A percentile compares a stretch with the other conserved stretches of the same genome.
Evolutionary conservation across 192 early-diverging fungal species (phyloP).

Genomic region (Podila minutissima): DNA sequence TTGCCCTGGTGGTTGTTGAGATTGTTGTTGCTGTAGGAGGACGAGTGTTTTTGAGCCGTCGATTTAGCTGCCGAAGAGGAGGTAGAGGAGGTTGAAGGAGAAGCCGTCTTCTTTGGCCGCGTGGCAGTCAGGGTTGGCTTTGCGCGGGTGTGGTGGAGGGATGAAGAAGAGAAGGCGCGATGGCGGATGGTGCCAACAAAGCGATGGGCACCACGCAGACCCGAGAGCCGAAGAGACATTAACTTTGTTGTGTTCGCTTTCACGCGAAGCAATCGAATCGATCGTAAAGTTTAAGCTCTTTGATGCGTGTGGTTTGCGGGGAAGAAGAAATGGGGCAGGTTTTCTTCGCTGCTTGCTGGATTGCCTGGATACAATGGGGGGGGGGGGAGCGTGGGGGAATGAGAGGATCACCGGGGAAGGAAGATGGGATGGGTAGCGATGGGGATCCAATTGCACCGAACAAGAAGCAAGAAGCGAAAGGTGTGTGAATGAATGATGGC

Average conservation of each 20-base stretch:
- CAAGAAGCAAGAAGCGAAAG: too few relatives aligned
- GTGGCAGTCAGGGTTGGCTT: constrained; percentile 15
- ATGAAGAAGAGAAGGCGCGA: constrained; percentile 19
- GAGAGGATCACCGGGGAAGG: too few relatives aligned
- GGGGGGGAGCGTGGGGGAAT: too few relatives aligned
- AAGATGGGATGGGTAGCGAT: too few relatives aligned
- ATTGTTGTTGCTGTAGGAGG: background rate
- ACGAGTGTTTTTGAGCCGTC: background rate
- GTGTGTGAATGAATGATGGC: too few relatives aligned
- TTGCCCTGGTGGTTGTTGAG: background rate
- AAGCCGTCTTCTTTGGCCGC: constrained; percentile 10
- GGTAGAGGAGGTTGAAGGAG: background rate
- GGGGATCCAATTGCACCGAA: too few relatives aligned
- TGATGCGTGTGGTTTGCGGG: too few relatives aligned
- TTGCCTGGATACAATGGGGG: too few relatives aligned
- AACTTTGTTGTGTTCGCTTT: background rate
- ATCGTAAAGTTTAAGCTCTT: too few relatives aligned
- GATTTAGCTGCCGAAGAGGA: constrained; percentile 9
- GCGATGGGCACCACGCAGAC: constrained; percentile 3
- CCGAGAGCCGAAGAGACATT: constrained; percentile 43
- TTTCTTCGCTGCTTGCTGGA: too few relatives aligned
- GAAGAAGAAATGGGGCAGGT: too few relatives aligned
- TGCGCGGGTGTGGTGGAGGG: constrained; percentile 1
- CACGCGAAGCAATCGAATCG: background rate
- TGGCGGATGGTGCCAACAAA: background rate